Percentiles rank a stretch among this genome's conserved stretches.
Conservation (phyloP, 2,329 filamentous ascomycete species). For the Claviceps paspali region DNA sequence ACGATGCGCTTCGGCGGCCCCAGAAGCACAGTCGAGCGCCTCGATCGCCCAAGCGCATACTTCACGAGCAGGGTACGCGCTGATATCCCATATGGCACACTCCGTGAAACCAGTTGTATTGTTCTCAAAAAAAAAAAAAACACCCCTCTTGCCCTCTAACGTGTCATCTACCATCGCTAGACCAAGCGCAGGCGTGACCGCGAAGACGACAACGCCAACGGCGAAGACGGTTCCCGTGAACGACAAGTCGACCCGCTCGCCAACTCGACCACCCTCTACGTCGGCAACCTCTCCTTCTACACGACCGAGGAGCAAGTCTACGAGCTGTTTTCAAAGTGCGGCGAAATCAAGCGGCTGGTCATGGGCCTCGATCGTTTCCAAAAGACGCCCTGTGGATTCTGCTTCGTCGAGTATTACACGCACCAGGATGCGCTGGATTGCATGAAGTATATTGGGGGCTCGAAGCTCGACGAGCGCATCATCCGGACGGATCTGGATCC, state of each 20-base stretch:
- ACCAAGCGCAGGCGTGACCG: conserved; percentile 58
- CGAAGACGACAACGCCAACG: conserved; percentile 33
- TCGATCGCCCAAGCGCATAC: conserved; percentile 92
- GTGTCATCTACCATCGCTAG: no score
- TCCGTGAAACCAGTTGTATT: no score
- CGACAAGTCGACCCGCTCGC: conserved; percentile 52
- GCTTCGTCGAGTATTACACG: conserved; percentile 98
- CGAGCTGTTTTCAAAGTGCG: conserved; percentile 89
- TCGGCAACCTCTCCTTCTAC: conserved; percentile 96
- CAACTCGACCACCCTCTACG: conserved; percentile 87
- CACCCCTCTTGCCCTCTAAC: conserved; percentile 3
- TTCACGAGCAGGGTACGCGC: conserved; percentile 68
- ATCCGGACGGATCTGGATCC: conserved; percentile 93
- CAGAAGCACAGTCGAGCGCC: conserved; percentile 68
- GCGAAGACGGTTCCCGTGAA: conserved; percentile 29
- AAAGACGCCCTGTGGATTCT: conserved; percentile 98
- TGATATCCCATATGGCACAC: no score
- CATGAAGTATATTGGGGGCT: conserved; percentile 96
- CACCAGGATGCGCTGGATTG: conserved; percentile 95
- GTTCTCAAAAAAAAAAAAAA: no score
- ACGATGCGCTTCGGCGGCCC: conserved; percentile 29
- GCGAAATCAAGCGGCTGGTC: conserved; percentile 92
- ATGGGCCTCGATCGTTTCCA: conserved; percentile 96
- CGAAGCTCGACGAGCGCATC: conserved; percentile 92
- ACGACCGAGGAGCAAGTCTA: conserved; percentile 99